Conservation (phyloP, 108 stramenopile species). For the Nitzschia sp. region DNA sequence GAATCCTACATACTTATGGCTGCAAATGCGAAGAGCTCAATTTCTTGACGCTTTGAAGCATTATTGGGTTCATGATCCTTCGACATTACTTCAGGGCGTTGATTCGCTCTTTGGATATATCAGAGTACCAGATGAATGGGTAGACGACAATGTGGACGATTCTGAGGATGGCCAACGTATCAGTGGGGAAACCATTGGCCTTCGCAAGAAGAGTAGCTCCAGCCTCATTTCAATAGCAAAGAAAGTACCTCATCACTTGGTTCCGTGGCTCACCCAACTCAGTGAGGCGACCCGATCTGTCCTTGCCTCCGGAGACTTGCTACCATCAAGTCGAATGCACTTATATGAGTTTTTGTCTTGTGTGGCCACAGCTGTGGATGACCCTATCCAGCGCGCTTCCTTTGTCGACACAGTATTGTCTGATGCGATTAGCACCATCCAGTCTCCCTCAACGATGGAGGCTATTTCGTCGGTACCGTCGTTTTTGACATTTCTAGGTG, state of each 20-base stretch:
- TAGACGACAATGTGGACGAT: conserved; percentile 29
- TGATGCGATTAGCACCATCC: conserved; percentile 58
- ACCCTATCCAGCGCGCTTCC: conserved; percentile 64
- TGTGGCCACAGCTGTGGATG: conserved; percentile 82
- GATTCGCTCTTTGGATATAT: conserved; percentile 71
- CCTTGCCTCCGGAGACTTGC: conserved; percentile 55
- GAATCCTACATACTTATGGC: conserved; percentile 77
- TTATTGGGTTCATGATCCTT: conserved; percentile 81
- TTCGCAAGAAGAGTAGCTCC: conserved; percentile 79
- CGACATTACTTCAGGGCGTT: conserved; percentile 71
- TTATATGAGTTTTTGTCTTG: conserved; percentile 84
- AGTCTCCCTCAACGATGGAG: conserved; percentile 53
- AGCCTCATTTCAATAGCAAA: conserved; percentile 79
- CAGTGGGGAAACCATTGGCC: conserved; percentile 63
- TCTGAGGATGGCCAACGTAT: conserved; percentile 32
- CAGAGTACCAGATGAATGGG: conserved; percentile 57
- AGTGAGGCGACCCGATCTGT: conserved; percentile 66
- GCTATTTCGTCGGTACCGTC: conserved; percentile 55
- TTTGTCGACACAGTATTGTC: conserved; percentile 80
- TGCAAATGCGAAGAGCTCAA: conserved; percentile 70
- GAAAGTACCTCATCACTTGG: conserved; percentile 70
- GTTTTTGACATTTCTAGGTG: conserved; percentile 61
- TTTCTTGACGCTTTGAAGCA: conserved; percentile 69
- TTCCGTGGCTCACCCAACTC: conserved; percentile 79
- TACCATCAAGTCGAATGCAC: conserved; percentile 81